These are phyloP conservation scores for Rhizopogon roseolus DNA, from an alignment of 768 basidiomycete genomes.

Conservation along the genomic window DNA sequence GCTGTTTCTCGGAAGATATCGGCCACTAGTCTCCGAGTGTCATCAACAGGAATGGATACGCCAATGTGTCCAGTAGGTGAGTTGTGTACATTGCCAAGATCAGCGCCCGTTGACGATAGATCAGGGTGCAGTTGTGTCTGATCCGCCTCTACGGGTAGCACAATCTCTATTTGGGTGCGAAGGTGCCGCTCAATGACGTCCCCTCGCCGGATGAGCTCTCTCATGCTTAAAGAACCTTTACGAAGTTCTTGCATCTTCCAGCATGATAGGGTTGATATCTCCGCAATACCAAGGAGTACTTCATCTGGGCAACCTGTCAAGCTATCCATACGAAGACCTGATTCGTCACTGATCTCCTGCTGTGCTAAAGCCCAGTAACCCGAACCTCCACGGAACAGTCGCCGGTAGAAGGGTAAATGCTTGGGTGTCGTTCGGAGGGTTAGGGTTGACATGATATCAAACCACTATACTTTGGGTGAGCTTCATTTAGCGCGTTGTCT, in stretches of 20 bases:
- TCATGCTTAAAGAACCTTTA: constrained; percentile 64
- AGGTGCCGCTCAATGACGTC: constrained; percentile 66
- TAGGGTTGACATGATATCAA: constrained; percentile 70
- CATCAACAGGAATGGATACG: constrained; percentile 28
- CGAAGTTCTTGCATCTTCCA: constrained; percentile 68
- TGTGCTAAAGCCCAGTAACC: constrained; percentile 39
- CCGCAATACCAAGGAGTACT: constrained; percentile 69
- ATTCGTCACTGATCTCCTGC: constrained; percentile 28
- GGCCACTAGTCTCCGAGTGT: constrained; percentile 42
- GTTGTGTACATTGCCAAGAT: constrained; percentile 11
- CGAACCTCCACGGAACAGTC: constrained; percentile 50
- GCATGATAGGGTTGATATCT: constrained; percentile 64
- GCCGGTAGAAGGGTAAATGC: constrained; percentile 62
- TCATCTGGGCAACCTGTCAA: constrained; percentile 79
- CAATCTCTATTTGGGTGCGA: constrained; percentile 35
- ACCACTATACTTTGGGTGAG: constrained; percentile 47
- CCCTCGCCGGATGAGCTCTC: constrained; percentile 72
- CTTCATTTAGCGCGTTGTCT: background rate
- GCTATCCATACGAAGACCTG: constrained; percentile 56
- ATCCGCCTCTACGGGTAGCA: constrained; percentile 23
- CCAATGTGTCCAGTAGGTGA: constrained; percentile 23
- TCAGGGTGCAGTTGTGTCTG: constrained; percentile 39
- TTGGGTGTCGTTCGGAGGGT: constrained; percentile 58
- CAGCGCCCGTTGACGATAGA: constrained; percentile 14
- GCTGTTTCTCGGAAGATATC: constrained; percentile 64